Evolutionary conservation across 129 eudicot genomes (phyloP).

Genomic region (Helichrysum umbraculigerum): DNA sequence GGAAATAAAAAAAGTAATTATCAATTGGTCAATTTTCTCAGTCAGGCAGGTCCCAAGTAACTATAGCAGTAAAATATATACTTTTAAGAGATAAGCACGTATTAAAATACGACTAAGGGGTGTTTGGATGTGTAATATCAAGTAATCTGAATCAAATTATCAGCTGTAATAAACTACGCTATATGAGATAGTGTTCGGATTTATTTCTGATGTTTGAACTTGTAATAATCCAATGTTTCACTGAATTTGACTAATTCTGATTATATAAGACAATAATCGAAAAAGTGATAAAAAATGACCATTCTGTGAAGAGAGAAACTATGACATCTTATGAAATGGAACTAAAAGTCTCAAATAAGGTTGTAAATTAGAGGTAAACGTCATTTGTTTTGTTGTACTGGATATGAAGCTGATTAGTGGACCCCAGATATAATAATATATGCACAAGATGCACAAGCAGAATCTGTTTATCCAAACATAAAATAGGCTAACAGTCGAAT

Average conservation of each 20-base stretch:
- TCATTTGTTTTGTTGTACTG: background rate
- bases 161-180: background rate
- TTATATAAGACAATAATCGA: too few species aligned
- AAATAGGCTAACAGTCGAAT: background rate
- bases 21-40: background rate
- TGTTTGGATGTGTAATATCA: background rate
- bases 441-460: background rate
- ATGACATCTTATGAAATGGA: background rate
- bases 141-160: background rate
- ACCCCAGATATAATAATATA: background rate
- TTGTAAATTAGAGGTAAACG: too few species aligned
- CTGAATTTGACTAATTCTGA: background rate
- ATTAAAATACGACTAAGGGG: constrained; percentile 13
- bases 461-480: background rate
- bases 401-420: background rate
- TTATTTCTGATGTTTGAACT: background rate
- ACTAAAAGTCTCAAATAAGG: background rate
- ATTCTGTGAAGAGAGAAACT: background rate
- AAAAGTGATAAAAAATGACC: background rate
- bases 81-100: background rate
- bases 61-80: background rate
- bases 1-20: background rate
- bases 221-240: background rate
- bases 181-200: background rate
- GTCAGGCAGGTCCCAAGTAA: background rate